Base-by-base conservation (phyloP, 805 yeast species). In the Wickerhamiella domercqiae region DNA sequence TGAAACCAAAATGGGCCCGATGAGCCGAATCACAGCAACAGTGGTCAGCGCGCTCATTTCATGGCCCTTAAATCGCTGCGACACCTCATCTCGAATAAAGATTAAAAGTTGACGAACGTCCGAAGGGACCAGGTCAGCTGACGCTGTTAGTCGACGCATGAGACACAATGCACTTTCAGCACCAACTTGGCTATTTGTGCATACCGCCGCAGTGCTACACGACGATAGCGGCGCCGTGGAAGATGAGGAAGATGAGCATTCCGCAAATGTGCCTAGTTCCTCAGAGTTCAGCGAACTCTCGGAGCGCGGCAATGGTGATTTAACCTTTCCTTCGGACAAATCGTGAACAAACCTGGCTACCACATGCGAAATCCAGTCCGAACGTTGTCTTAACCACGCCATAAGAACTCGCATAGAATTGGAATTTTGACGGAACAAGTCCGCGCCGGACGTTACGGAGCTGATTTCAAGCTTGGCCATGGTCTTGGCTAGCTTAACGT, bases 381-480 rank as follows among this genome's bases (percentile, higher is more conserved):
- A 11, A 21, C 21, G 20, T 16, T 29, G 15, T n/a, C 20, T 17
- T 19, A 37, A 6, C 9, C 22, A 29, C 14, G 7, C 22, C 35
- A 37, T 37, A 21, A 32, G 17, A 15, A 32, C 14, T 21, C 33
- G 34, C 18, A 25, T 37, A 16, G 26, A 13, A 16, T 16, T 28
- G 6, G 35, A 21, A 26, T 37, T 37, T 20, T 31, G 35, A 2
- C 39, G 24, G 35, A 37, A 37, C 19, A 32, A 3, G 15, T 37
- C 39, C 14, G 6, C 16, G 26, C 31, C 34, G 13, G 28, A 35
- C 20, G 11, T 24, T 4, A 16, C 30, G 15, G 15, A 16, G 9
- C 19, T 7, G 2, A 37, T n/a, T 26, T 37, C 39, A 24, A 21
- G 35, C 16, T 16, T 11, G 21, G 18, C 32, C 15, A 29, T 19